These are phyloP conservation scores for Pleurotus giganteus DNA, from an alignment of 768 basidiomycete species.

Conservation along the genomic window DNA sequence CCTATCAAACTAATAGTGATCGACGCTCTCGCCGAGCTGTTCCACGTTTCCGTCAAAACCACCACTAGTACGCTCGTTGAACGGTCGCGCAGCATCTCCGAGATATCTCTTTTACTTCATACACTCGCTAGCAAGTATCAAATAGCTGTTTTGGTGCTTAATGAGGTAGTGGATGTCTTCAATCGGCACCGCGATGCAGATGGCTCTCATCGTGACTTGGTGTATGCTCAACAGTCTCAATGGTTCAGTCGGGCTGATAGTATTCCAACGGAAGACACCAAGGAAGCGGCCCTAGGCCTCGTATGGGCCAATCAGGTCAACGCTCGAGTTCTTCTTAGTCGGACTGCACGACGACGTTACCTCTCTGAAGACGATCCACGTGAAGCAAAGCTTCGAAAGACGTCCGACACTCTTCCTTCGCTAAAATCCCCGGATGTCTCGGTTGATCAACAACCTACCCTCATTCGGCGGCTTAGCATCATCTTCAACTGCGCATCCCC, in stretches of 20 bases:
- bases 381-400: constrained; percentile 24
- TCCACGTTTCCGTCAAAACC: constrained; percentile 63
- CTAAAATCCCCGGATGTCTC: background rate
- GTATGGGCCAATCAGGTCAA: constrained; percentile 96
- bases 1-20: constrained; percentile 81
- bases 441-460: constrained; percentile 40
- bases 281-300: constrained; percentile 84
- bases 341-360: constrained; percentile 68
- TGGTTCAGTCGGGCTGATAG: constrained; percentile 73
- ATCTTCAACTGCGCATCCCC: constrained; percentile 69
- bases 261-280: constrained; percentile 54
- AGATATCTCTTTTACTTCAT: constrained; percentile 72
- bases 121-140: constrained; percentile 58
- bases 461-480: constrained; percentile 71
- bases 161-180: constrained; percentile 87
- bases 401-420: background rate
- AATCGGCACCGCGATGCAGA: constrained; percentile 27
- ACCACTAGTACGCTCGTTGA: constrained; percentile 63
- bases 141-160: constrained; percentile 80
- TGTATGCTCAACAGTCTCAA: constrained; percentile 71
- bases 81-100: constrained; percentile 67
- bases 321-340: constrained; percentile 74
- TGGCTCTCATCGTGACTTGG: constrained; percentile 34
- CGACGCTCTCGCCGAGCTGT: constrained; percentile 86
- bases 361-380: constrained; percentile 33